phyloP scores from a whole-genome alignment of 768 basidiomycete genomes.

The Lactarius psammicola region DNA sequence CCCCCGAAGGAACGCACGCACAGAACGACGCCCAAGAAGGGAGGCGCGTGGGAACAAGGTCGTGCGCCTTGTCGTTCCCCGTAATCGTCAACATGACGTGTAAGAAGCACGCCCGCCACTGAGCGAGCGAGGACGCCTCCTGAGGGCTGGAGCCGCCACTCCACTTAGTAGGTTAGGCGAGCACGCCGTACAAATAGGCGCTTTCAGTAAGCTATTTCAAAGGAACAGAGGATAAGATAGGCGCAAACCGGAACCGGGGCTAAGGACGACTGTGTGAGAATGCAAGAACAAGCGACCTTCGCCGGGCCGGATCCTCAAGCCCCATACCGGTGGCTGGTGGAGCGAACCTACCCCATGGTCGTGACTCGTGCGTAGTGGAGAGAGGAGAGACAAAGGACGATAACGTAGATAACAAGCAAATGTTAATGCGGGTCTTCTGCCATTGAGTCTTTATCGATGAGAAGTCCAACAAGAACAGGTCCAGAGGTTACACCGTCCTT shows the following conservation, averaged over 20 bases:
- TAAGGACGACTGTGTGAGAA: background rate
- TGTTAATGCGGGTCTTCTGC: slow-evolving; percentile 16
- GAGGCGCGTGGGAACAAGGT: background rate
- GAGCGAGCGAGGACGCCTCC: background rate
- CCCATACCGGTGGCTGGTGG: background rate
- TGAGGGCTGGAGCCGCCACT: background rate
- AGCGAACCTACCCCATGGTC: background rate
- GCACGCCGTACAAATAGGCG: background rate
- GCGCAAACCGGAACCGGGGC: background rate
- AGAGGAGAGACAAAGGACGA: background rate
- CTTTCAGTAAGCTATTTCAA: background rate
- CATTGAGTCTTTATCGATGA: slow-evolving; percentile 6
- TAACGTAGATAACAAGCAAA: background rate
- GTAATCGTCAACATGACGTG: background rate
- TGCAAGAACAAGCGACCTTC: background rate
- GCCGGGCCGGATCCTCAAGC: background rate
- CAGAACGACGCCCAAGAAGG: background rate
- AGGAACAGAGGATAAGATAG: background rate
- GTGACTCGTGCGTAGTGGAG: background rate
- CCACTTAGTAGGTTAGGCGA: background rate
- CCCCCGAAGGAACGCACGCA: background rate
- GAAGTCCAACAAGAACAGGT: background rate
- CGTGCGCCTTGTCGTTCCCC: background rate
- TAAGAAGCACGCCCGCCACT: background rate
- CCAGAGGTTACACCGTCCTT: background rate